phyloP scores from a whole-genome alignment of 331 rosid genomes.

The Quercus tomentella region DNA sequence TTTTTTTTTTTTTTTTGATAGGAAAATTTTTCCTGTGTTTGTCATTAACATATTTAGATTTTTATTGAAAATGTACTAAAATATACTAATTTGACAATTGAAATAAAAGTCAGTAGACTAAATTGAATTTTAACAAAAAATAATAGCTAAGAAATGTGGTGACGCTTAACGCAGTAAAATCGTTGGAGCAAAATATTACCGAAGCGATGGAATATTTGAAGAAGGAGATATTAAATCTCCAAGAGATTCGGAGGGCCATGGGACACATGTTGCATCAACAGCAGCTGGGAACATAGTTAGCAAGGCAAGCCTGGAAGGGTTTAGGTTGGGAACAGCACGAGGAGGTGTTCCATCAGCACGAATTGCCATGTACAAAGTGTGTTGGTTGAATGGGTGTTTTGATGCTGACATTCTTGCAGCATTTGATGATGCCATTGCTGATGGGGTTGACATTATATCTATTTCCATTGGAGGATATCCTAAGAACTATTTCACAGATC shows the following conservation, averaged over 20 bases:
- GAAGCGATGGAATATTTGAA: background rate
- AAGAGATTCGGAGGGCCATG: conserved; percentile 48
- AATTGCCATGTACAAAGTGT: conserved; percentile 54
- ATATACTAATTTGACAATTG: too few relatives aligned
- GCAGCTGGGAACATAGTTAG: conserved; percentile 40
- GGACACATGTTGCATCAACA: conserved; percentile 53
- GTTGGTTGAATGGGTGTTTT: conserved; percentile 29
- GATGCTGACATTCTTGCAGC: conserved; percentile 46
- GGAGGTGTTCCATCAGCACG: conserved; percentile 59
- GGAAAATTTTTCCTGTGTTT: too few relatives aligned
- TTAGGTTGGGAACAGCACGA: conserved; percentile 39
- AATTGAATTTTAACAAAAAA: background rate
- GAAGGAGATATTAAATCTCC: conserved; percentile 25
- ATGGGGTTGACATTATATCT: conserved; percentile 57
- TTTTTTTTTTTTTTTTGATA: too few relatives aligned
- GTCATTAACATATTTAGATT: too few relatives aligned
- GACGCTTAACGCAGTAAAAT: conserved; percentile 33
- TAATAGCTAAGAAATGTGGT: background rate
- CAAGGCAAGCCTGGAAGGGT: conserved; percentile 32
- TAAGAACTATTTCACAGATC: conserved; percentile 23
- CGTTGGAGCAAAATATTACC: conserved; percentile 49
- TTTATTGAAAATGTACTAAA: too few relatives aligned
- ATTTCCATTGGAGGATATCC: conserved; percentile 21
- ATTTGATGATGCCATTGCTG: conserved; percentile 59
- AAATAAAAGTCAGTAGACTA: too few relatives aligned